A percentile compares a stretch with the other conserved stretches of the same genome.
These are phyloP conservation scores for Russula brevipes DNA, from an alignment of 768 basidiomycete genomes.

Conservation along the genomic window DNA sequence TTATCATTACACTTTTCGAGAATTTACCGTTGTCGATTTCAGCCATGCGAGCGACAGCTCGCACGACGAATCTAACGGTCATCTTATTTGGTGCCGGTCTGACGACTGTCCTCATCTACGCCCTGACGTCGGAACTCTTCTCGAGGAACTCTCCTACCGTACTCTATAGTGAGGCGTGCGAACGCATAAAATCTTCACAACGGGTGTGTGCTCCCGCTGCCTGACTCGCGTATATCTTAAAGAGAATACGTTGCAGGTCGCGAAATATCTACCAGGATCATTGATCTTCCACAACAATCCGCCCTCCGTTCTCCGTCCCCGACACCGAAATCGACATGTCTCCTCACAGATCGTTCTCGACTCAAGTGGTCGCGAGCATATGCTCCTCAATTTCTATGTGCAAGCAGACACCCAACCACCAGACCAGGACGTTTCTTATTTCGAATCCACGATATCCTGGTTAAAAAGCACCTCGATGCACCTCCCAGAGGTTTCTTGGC, in stretches of 20 bases:
- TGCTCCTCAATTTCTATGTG: constrained; percentile 80
- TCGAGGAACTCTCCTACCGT: constrained; percentile 87
- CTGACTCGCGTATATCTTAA: neutral
- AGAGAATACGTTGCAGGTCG: constrained; percentile 43
- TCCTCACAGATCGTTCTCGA: constrained; percentile 74
- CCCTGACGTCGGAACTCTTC: constrained; percentile 76
- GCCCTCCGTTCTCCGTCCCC: constrained; percentile 66
- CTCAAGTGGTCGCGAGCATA: constrained; percentile 69
- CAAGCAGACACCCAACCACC: constrained; percentile 51
- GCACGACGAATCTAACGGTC: constrained; percentile 48
- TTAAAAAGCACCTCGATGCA: constrained; percentile 36
- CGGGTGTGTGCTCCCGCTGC: constrained; percentile 33
- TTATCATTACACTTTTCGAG: neutral
- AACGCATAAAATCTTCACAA: constrained; percentile 44
- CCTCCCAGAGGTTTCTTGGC: constrained; percentile 50
- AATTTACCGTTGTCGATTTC: constrained; percentile 1
- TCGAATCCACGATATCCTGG: constrained; percentile 44
- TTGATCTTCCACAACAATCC: constrained; percentile 78
- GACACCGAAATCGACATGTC: constrained; percentile 79
- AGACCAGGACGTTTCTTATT: constrained; percentile 38
- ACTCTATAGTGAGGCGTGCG: constrained; percentile 58
- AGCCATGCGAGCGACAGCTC: constrained; percentile 51
- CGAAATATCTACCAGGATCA: constrained; percentile 61
- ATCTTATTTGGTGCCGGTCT: constrained; percentile 76
- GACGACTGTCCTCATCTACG: constrained; percentile 69